Conservation (phyloP, 495 filamentous ascomycete genomes). For the Penicillium taxi region DNA sequence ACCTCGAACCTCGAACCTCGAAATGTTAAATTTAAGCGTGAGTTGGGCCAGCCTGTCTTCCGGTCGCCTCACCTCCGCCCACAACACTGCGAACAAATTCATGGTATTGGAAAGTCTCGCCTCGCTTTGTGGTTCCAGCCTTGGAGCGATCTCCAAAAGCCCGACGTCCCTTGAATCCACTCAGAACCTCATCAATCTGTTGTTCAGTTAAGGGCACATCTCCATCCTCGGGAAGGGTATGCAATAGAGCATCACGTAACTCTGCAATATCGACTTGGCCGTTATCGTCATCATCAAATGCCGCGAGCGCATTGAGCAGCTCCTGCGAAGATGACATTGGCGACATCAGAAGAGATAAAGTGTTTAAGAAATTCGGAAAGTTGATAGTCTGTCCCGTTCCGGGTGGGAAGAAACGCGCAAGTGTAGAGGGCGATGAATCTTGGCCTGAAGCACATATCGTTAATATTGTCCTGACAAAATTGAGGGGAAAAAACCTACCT, state of each 20-base stretch:
- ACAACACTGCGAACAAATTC: conserved; percentile 38
- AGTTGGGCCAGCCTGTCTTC: conserved; percentile 14
- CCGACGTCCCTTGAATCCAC: conserved; percentile 72
- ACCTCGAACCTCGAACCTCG: neutral
- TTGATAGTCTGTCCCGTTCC: conserved; percentile 60
- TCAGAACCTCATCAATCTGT: conserved; percentile 77
- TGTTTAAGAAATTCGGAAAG: conserved; percentile 75
- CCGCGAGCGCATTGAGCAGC: conserved; percentile 77
- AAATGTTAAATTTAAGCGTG: conserved; percentile 16
- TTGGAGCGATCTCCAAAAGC: conserved; percentile 51
- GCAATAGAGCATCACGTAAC: conserved; percentile 70
- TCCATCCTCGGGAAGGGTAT: conserved; percentile 70
- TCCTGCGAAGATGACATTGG: conserved; percentile 67
- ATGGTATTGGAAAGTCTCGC: conserved; percentile 40
- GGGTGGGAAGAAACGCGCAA: conserved; percentile 71
- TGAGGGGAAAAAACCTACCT: conserved; percentile 36
- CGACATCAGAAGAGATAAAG: conserved; percentile 61
- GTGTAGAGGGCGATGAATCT: conserved; percentile 49
- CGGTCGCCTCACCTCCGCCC: conserved; percentile 30
- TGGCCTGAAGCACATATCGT: conserved; percentile 32
- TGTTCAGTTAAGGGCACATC: conserved; percentile 57
- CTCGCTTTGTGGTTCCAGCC: conserved; percentile 28
- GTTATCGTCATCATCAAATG: conserved; percentile 92
- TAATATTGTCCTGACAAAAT: too few species aligned
- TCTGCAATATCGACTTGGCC: conserved; percentile 83